Base-by-base conservation (phyloP, 345 rosid species). In the Brassica juncea region DNA sequence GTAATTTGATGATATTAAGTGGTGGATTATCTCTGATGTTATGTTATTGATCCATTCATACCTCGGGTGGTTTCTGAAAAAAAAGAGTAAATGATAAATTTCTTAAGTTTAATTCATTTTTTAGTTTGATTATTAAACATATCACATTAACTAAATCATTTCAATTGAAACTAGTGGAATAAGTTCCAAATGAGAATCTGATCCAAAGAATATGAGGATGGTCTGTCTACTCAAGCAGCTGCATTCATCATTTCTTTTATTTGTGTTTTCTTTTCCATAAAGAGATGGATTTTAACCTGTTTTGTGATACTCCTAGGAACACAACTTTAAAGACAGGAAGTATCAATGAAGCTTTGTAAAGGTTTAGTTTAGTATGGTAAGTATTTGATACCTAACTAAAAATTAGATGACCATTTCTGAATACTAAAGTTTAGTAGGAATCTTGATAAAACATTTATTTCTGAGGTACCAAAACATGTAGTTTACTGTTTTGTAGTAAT, bases 301-400 rank as follows among this genome's bases (percentile, higher is more conserved):
- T 59, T 59, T 59, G 64, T 59, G 32, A 25, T 59, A 59, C 32
- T 59, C 64, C 64, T 59, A 59, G 32, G 64, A 59, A 59, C 15
- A 59, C 32, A 30, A 25, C 64, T 59, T 59, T 59, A 23, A 25
- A 59, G 25, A 16, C 19, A 6, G 60, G 25, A 54, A 54, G 25
- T 16, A 54, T 19, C 57, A 52, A n/a, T n/a, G n/a, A 52, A n/a
- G 57, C 57, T 52, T 52, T 52, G 57, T 52, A n/a, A n/a, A 49
- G 8, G 39, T 23, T 23, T 23, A 42, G 16, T 52, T 52, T 52
- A 52, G 57, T 52, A 15, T 5, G 19, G n/a, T n/a, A n/a, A 52
- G 21, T 52, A 52, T 4, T 52, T n/a, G 57, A 52, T 52, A 23
- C 12, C 63, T 9, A 23, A 23, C 63, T 59, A 28, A n/a, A 59